Conservation (phyloP, 2,329 filamentous ascomycete species). For the Cryphonectria radicalis region DNA sequence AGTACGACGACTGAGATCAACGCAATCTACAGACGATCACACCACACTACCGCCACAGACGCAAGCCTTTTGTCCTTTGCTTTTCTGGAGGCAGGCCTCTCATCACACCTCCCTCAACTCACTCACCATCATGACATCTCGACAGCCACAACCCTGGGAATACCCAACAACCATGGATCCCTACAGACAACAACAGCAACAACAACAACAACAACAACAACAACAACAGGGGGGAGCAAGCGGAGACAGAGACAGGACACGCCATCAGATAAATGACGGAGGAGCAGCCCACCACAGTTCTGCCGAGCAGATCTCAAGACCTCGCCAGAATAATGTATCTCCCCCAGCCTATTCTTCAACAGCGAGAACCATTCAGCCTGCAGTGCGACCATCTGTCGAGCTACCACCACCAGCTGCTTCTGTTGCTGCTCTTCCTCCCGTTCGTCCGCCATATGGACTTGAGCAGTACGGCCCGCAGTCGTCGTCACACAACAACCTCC, state of each 20-base stretch:
- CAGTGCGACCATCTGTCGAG: conserved; percentile 11
- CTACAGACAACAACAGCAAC: conserved; percentile 5
- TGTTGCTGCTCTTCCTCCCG: conserved; percentile 8
- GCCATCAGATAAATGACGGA: not conserved
- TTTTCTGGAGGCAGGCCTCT: not conserved
- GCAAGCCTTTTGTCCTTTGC: not conserved
- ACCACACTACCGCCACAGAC: not conserved
- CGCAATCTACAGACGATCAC: not conserved
- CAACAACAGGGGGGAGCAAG: not conserved
- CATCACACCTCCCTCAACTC: not conserved
- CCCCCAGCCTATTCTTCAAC: not conserved
- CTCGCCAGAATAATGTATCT: conserved; percentile 19
- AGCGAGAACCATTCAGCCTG: conserved; percentile 16
- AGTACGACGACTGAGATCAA: not conserved
- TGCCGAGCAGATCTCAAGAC: conserved; percentile 10
- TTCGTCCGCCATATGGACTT: conserved; percentile 17
- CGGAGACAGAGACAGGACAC: conserved; percentile 12
- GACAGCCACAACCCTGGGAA: conserved; percentile 22
- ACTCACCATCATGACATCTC: conserved; percentile 25
- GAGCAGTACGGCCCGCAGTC: conserved; percentile 20
- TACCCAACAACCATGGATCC: conserved; percentile 22
- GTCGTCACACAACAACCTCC: conserved; percentile 17
- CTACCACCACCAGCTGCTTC: not conserved
- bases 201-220: not conserved
- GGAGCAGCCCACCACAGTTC: not conserved